Evolutionary conservation across 768 basidiomycete species (phyloP).

Genomic region (Tubosaeta sp.): DNA sequence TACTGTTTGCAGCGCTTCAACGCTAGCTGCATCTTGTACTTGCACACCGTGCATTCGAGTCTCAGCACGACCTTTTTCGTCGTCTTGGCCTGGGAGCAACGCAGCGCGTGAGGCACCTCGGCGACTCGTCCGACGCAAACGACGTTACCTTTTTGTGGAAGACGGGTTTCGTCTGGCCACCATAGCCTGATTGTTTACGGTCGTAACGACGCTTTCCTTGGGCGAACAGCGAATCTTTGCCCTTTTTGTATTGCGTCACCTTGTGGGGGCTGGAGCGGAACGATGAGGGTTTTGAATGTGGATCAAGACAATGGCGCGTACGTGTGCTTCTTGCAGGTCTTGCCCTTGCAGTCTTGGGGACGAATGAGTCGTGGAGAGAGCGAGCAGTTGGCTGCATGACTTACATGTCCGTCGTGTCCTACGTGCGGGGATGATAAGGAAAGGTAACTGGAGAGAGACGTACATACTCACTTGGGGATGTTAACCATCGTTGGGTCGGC

Average conservation of each 20-base stretch:
- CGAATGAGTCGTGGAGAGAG: conserved; percentile 1
- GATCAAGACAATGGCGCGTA: conserved; percentile 38
- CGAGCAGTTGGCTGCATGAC: conserved; percentile 23
- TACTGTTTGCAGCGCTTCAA: conserved; percentile 99
- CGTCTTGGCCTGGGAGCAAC: conserved; percentile 74
- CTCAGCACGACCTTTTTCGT: conserved; percentile 99
- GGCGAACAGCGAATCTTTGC: conserved; percentile 95
- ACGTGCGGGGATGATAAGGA: conserved; percentile 3
- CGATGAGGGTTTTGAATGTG: background rate
- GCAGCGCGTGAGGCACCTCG: background rate
- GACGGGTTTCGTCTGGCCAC: conserved; percentile 99
- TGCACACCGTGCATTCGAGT: conserved; percentile 97
- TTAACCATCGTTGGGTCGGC: conserved; percentile 74
- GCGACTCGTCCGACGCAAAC: background rate
- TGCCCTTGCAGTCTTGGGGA: conserved; percentile 85
- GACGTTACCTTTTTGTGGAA: conserved; percentile 94
- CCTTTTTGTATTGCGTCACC: conserved; percentile 99
- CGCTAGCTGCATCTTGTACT: conserved; percentile 94
- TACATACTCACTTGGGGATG: conserved; percentile 77
- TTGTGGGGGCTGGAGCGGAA: conserved; percentile 79
- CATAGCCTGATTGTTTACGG: conserved; percentile 97
- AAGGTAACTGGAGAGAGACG: conserved; percentile 7
- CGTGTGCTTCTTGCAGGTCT: conserved; percentile 97
- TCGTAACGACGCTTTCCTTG: conserved; percentile 99
- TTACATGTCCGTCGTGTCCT: conserved; percentile 97